phyloP scores from a whole-genome alignment of 225 moss, liverwort and hornwort genomes.

The Lunularia cruciata region DNA sequence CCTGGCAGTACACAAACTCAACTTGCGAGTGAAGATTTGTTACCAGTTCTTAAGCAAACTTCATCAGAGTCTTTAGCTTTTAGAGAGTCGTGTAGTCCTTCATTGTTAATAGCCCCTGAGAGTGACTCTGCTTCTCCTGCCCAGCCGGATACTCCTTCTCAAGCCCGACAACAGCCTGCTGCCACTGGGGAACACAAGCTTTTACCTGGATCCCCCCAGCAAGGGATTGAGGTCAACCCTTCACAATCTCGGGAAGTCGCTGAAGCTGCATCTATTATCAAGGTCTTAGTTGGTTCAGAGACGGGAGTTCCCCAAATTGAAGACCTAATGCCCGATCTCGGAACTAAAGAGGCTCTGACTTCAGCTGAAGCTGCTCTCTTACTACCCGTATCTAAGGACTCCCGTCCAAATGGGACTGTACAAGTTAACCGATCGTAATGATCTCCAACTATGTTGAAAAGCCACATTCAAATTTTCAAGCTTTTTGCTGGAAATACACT shows the following conservation, averaged over 20 bases:
- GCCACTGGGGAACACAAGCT: background rate
- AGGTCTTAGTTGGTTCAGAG: background rate
- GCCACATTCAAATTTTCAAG: slow-evolving; percentile 6
- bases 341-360: background rate
- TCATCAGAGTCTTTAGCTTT: background rate
- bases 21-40: slow-evolving; percentile 20
- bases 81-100: background rate
- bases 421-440: slow-evolving; percentile 11
- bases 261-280: slow-evolving; percentile 5
- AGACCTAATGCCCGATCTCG: background rate
- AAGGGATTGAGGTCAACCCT: slow-evolving; percentile 4
- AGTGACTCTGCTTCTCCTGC: slow-evolving; percentile 15
- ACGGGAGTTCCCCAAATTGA: background rate
- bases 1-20: slow-evolving; percentile 17
- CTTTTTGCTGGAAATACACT: background rate
- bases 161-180: slow-evolving; percentile 11
- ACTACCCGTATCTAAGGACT: background rate
- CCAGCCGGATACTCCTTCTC: slow-evolving; percentile 17
- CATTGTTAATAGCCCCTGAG: slow-evolving; percentile 15
- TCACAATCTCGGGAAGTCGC: slow-evolving; percentile 14
- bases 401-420: slow-evolving; percentile 20
- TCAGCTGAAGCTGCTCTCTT: background rate
- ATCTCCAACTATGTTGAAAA: background rate
- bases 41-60: slow-evolving; percentile 25
- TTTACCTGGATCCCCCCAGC: slow-evolving; percentile 9